Evolutionary conservation across 495 filamentous ascomycete species (phyloP), one percentile per base, ranked within the genome.

Genomic region (Penicillium silybi): DNA sequence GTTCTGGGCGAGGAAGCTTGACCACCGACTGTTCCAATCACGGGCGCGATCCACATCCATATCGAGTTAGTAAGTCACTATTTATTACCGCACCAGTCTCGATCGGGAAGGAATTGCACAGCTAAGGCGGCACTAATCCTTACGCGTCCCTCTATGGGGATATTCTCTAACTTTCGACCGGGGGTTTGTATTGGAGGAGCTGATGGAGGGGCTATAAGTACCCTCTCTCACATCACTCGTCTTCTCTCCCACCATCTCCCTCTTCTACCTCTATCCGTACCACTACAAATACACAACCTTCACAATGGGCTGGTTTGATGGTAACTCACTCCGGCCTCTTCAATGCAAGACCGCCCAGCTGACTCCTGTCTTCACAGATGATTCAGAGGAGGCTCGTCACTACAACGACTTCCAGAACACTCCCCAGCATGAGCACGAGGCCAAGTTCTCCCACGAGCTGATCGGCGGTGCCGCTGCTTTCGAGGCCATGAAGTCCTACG

Each of bases 401-500:
- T 56, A 71, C 57, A 80, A 83, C 68, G 61, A 83, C 3, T 32
- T 32, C 34, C 44, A 80, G 53, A 61, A 81, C 65, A 76, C 83
- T 59, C 58, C 70, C 41, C 54, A 23, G 22, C 22, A 59, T 41
- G 49, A 41, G 18, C 68, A 86, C 75, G 62, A 86, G 65, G 74
- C 80, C 51, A 76, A 75, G 62, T 65, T 86, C 57, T 73, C 76
- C 61, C 85, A 89, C 67, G 87, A 90, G 71, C 60, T 85, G 34
- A 65, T 91, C 48, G 85, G 80, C 53, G 85, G 84, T 50, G 87
- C 83, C 39, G 86, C 85, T 29, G 81, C 85, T 53, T 89, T 85
- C 65, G 85, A 84, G 64, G 86, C 82, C 56, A 83, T 88, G 76
- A 85, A 87, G 71, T 69, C 80, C 16, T 90, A 85, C 69, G 85